Evolutionary conservation across 2,329 filamentous ascomycete species (phyloP).

Genomic region (Hypoxylon rubiginosum): DNA sequence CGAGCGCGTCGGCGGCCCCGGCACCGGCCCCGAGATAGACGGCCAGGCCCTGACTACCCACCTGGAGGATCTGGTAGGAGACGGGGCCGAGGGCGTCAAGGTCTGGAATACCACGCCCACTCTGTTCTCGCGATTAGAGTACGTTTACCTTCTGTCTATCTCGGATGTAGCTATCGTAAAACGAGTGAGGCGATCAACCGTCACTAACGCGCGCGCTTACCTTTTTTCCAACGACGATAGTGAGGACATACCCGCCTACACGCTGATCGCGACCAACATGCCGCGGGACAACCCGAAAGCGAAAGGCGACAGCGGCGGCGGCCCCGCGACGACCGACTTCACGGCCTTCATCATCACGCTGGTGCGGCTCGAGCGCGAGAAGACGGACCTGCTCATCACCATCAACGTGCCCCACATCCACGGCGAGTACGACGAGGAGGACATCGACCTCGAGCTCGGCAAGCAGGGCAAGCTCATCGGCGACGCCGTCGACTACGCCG

Average conservation of each 20-base stretch:
- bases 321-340: slow-evolving; percentile 68
- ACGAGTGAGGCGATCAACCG: neutral
- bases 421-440: slow-evolving; percentile 79
- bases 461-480: slow-evolving; percentile 77
- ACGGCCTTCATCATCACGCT: slow-evolving; percentile 83
- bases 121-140: slow-evolving; percentile 69
- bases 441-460: slow-evolving; percentile 76
- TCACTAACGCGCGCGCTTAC: slow-evolving; percentile 25
- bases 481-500: slow-evolving; percentile 75
- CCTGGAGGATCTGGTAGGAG: slow-evolving; percentile 76
- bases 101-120: slow-evolving; percentile 76
- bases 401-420: slow-evolving; percentile 89
- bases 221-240: slow-evolving; percentile 49
- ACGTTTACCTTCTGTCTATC: slow-evolving; percentile 45
- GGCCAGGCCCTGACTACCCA: slow-evolving; percentile 78
- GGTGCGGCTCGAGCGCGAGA: slow-evolving; percentile 79
- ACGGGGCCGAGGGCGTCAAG: slow-evolving; percentile 72
- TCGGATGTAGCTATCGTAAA: neutral
- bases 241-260: slow-evolving; percentile 71
- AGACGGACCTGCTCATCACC: slow-evolving; percentile 85
- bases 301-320: slow-evolving; percentile 52
- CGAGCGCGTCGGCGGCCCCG: slow-evolving; percentile 76
- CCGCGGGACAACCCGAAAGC: slow-evolving; percentile 49
- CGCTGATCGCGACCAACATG: slow-evolving; percentile 76
- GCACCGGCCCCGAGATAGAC: slow-evolving; percentile 70